Conservation (phyloP, 352 stramenopile species). For the Thraustochytrium striatum region DNA sequence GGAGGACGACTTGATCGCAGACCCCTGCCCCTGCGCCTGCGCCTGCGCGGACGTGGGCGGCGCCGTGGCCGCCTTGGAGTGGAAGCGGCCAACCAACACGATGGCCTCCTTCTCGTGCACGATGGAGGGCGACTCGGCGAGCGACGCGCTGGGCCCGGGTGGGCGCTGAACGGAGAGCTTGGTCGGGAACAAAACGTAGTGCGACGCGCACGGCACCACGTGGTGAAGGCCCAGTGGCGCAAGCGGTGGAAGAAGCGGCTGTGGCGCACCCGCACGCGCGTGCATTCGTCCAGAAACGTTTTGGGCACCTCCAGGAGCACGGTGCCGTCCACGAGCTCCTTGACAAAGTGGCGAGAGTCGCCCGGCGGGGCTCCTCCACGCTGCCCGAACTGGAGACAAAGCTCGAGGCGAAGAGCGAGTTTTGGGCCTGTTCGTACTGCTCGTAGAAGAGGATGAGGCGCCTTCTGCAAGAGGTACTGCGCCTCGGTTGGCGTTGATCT, state of each 20-base stretch:
- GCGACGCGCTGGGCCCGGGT: too few relatives aligned
- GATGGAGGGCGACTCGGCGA: too few relatives aligned
- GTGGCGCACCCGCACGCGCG: background rate
- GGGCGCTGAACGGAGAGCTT: too few relatives aligned
- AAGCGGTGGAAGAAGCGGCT: background rate
- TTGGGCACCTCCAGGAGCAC: slow-evolving; percentile 23
- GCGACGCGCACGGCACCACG: background rate
- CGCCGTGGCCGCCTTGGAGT: too few relatives aligned
- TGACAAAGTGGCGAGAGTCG: slow-evolving; percentile 30
- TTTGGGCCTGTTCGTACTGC: slow-evolving; percentile 24
- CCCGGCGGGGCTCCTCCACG: background rate
- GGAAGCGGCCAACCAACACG: too few relatives aligned
- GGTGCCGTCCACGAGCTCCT: slow-evolving; percentile 1
- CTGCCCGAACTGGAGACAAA: slow-evolving; percentile 2
- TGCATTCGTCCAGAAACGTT: slow-evolving; percentile 12
- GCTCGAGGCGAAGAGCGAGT: slow-evolving; percentile 21
- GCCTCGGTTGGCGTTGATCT: slow-evolving; percentile 29
- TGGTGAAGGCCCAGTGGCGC: background rate
- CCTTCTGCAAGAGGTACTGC: slow-evolving; percentile 22
- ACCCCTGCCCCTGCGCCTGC: too few relatives aligned
- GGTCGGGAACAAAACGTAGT: too few relatives aligned
- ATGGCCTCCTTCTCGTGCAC: too few relatives aligned
- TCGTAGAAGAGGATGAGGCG: slow-evolving; percentile 42
- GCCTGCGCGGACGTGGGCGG: too few relatives aligned
- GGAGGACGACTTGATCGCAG: too few relatives aligned